Evolutionary conservation across 2,329 filamentous ascomycete genomes (phyloP).

Genomic region (Phaeosphaeriaceae sp.): DNA sequence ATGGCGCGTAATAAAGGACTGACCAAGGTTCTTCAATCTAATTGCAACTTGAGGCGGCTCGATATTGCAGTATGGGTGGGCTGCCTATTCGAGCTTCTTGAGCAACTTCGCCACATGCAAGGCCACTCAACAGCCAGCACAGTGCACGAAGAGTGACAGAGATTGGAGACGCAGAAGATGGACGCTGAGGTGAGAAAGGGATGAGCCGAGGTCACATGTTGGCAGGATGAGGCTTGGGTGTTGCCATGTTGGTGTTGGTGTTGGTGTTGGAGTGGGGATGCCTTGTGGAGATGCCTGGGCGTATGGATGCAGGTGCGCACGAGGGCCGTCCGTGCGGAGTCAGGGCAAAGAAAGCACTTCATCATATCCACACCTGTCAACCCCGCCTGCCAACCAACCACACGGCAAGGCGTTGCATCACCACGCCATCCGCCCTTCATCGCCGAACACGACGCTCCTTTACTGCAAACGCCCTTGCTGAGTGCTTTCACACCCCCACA

Average conservation of each 20-base stretch:
- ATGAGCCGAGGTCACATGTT: background rate
- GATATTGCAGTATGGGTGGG: background rate
- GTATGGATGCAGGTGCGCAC: background rate
- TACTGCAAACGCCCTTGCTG: background rate
- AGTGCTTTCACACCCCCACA: background rate
- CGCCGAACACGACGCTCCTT: conserved; percentile 15
- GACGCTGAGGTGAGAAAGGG: background rate
- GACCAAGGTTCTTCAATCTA: background rate
- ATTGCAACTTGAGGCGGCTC: background rate
- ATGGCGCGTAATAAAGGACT: background rate
- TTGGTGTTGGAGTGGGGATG: background rate
- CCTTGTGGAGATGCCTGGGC: background rate
- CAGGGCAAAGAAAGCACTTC: conserved; percentile 1
- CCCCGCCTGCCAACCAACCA: conserved; percentile 11
- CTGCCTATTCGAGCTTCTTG: background rate
- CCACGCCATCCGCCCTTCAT: conserved; percentile 3
- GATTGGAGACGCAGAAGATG: background rate
- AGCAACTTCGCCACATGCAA: background rate
- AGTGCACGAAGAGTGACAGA: background rate
- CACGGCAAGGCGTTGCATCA: background rate
- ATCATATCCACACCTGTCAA: conserved; percentile 9
- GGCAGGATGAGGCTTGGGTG: background rate
- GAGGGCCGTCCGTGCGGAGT: background rate
- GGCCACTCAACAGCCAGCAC: background rate
- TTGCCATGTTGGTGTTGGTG: background rate